Base-by-base conservation (phyloP, 2,329 filamentous ascomycete species). In the Harringtonia aguacate region DNA sequence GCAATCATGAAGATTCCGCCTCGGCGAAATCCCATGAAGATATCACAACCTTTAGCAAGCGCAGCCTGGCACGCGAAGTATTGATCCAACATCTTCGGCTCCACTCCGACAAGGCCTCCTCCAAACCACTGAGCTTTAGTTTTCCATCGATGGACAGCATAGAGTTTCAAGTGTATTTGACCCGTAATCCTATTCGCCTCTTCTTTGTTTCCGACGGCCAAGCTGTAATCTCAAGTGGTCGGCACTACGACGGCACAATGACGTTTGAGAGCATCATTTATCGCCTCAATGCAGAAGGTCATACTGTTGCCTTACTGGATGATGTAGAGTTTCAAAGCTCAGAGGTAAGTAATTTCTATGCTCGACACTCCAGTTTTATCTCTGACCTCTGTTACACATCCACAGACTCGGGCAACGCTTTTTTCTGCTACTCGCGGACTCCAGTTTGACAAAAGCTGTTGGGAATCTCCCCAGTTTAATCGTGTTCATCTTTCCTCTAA, bases 191-290 rank as follows among this genome's bases (percentile, higher is more conserved):
- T 0, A 64, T 79, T 4, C 79, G 84, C 54, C 85, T 87, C 51
- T 61, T 86, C 42, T 73, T 88, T 65, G 76, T 73, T 42, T 79
- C 84, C 50, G 79, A 86, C 56, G 81, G 79, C 7, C 45, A 27
- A 45, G 43, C 33, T 29, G n/a, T n/a, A 6, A 27, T 4, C 27
- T 14, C 14, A 15, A 17, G 53, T n/a, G n/a, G 60, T 10, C 10
- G 10, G 6, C 10, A 6, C 7, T 27, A 38, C 48, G 28, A 39
- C 24, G 22, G 34, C 22, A 8, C 38, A 35, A 46, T 37, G 29
- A 38, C 36, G 4, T 55, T 57, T 21, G 63, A 73, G 29, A 55
- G 59, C 5, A 65, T 78, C 54, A 76, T 83, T 33, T 66, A 70
- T 44, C 67, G 63, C 46, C 72, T 84, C 46, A 67, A 78, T 41